These are phyloP conservation scores for Serendipita sp. DNA, from an alignment of 768 basidiomycete species.

Conservation along the genomic window DNA sequence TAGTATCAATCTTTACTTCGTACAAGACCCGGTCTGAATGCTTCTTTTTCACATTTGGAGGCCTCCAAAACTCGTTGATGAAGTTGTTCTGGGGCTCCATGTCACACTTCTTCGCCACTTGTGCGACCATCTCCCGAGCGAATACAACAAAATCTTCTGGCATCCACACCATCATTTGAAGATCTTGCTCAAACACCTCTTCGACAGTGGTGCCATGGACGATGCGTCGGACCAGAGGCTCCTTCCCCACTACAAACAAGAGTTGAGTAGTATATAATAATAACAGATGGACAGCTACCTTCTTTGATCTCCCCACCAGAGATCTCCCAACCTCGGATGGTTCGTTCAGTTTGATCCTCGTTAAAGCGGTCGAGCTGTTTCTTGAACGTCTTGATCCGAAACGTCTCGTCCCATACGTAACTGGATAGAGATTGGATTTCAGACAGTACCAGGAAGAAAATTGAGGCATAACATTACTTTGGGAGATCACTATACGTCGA, in stretches of 20 bases:
- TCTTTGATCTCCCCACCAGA: not conserved
- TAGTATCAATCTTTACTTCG: not conserved
- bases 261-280: not conserved
- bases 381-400: slow-evolving; percentile 1
- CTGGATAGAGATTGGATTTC: not conserved
- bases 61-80: no score
- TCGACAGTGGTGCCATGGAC: not conserved
- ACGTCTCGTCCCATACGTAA: slow-evolving; percentile 8
- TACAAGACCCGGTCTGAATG: not conserved
- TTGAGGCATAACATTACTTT: not conserved
- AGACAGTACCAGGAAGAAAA: not conserved
- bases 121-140: not conserved
- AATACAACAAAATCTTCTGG: slow-evolving; percentile 2
- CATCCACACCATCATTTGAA: not conserved
- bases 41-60: not conserved
- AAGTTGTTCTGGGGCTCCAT: not conserved
- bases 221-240: not conserved
- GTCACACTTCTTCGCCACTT: not conserved
- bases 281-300: not conserved
- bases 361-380: slow-evolving; percentile 3
- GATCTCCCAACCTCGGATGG: not conserved
- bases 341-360: not conserved
- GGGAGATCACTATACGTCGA: slow-evolving; percentile 9
- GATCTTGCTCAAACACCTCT: not conserved
- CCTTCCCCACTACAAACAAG: not conserved